Conservation (phyloP, 2,329 filamentous ascomycete species). For the Penicillium janthinellum region DNA sequence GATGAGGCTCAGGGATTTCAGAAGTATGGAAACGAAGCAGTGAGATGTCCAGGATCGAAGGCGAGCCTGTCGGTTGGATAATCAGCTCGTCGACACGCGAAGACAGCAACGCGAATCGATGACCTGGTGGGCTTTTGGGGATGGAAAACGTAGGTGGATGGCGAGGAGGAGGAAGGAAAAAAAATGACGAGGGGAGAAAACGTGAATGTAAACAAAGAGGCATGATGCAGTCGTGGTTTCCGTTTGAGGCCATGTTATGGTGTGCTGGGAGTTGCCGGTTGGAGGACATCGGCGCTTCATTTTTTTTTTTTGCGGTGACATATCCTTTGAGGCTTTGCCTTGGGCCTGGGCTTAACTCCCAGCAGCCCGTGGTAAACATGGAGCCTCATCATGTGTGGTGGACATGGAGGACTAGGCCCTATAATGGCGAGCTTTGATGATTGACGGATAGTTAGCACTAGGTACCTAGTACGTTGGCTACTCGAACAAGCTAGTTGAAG, state of each 20-base stretch:
- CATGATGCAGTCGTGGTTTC: background rate
- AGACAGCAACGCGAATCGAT: background rate
- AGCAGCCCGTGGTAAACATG: too few species aligned
- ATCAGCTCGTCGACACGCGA: background rate
- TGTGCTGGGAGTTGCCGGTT: too few species aligned
- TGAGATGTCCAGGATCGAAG: background rate
- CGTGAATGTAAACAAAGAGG: background rate
- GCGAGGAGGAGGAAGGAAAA: background rate
- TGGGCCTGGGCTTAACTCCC: too few species aligned
- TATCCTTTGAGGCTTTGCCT: too few species aligned
- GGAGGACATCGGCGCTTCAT: too few species aligned
- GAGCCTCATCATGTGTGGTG: too few species aligned
- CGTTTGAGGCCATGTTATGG: background rate
- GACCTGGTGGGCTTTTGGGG: background rate
- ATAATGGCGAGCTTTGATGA: too few species aligned
- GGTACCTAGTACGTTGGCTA: too few species aligned
- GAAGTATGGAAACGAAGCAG: background rate
- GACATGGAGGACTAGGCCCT: too few species aligned
- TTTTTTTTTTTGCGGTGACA: too few species aligned
- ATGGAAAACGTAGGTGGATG: background rate
- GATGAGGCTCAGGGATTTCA: background rate
- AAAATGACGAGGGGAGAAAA: background rate
- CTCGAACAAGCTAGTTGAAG: too few species aligned
- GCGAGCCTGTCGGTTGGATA: background rate
- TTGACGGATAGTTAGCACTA: too few species aligned